Base-by-base conservation (phyloP, 2,329 filamentous ascomycete genomes). In the Hypoxylon sp. region DNA sequence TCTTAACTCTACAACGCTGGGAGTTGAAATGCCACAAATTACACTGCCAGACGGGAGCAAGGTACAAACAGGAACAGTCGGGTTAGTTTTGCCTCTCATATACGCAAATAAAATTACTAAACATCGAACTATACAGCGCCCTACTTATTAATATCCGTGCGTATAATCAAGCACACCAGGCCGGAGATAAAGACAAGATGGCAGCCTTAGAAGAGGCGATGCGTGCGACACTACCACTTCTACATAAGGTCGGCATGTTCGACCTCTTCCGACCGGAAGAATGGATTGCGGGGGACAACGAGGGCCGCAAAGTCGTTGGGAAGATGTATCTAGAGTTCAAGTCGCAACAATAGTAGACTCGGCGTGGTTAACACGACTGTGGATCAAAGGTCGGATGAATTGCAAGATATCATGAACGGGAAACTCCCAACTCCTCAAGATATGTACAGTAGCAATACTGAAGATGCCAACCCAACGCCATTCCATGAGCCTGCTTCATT, bases 31-130 rank as follows among this genome's bases (percentile, higher is more conserved):
- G 59, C 75, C 75, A 5, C 73, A 76, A 48, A 72, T 77, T 46
- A 74, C 73, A 8, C 61, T 78, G 14, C 67, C 73, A 17, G 72
- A 76, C 52, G 75, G 75, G 22, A 74, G 63, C 44, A 72, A 71
- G 48, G 75, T 77, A 31, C 75, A 77, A 47, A 77, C 75, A 1
- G 75, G 75, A 17, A 78, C 76, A 0, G 70, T 76, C 8, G 75
- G 74, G 75, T 76, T 35, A 54, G 74, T 54, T 5, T 14, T 14
- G 17, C 29, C 11, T 39, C 26, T 57, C 13, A 42, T 17, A 44
- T 24, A n/a, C 9, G 22, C 5, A 11, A 24, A 3, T 37, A 14
- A 37, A 54, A 11, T n/a, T 9, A 8, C 59, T 48, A 53, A 67
- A 42, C n/a, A 13, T 31, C 19, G 22, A n/a, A 37, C 11, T 24